Percentiles rank a stretch among this genome's conserved stretches.
phyloP scores from a whole-genome alignment of 2,329 filamentous ascomycete genomes.

The Tolypocladium amazonense region DNA sequence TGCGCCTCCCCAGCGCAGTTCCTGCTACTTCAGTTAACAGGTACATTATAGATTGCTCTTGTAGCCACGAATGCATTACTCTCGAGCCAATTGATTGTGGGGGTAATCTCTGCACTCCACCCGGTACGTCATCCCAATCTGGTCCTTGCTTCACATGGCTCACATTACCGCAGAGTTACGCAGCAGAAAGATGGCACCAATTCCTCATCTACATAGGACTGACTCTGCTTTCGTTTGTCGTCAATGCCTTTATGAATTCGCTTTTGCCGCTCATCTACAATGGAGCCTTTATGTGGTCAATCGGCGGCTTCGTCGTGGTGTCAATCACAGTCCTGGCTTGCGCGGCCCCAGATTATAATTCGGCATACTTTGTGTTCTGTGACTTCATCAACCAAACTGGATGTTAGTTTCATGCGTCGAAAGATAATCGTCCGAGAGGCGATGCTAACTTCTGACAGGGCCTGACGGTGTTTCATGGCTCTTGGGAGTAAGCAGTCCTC shows the following conservation, averaged over 20 bases:
- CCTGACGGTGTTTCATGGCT: constrained; percentile 23
- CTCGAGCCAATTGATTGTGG: constrained; percentile 54
- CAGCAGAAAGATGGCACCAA: constrained; percentile 53
- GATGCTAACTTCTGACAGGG: constrained; percentile 5
- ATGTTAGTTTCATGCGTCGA: constrained; percentile 6
- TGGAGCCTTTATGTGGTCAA: constrained; percentile 58
- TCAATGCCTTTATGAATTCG: constrained; percentile 20
- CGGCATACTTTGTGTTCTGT: constrained; percentile 18
- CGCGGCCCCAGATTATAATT: constrained; percentile 47
- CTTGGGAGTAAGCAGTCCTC: constrained; percentile 11
- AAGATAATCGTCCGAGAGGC: not conserved
- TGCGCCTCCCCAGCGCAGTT: constrained; percentile 1
- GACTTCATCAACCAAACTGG: constrained; percentile 20
- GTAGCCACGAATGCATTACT: constrained; percentile 58
- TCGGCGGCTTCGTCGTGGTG: constrained; percentile 57
- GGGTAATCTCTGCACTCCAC: constrained; percentile 52
- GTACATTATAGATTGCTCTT: constrained; percentile 35
- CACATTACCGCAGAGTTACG: constrained; percentile 27
- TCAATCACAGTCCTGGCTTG: constrained; percentile 58
- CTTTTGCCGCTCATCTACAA: constrained; percentile 42
- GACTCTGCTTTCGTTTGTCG: constrained; percentile 14
- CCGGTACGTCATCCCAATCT: constrained; percentile 14
- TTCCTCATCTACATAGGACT: constrained; percentile 41
- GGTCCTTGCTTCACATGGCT: not conserved
- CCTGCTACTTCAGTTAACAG: not conserved